Evolutionary conservation across 805 yeast genomes (phyloP).

Genomic region (Torulaspora franciscae): DNA sequence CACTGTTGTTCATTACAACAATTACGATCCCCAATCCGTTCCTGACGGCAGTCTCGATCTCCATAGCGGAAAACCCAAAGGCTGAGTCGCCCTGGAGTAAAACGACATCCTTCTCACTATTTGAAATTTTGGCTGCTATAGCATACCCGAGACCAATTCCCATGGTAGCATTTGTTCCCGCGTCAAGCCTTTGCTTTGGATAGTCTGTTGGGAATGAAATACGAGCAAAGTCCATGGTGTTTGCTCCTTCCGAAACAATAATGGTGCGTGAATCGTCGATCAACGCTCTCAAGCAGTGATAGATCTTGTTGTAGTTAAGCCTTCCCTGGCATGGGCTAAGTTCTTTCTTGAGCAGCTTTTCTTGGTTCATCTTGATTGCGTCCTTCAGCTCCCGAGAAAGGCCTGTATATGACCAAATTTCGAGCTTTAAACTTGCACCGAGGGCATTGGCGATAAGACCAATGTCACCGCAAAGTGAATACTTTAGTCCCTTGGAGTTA

Average conservation of each 20-base stretch:
- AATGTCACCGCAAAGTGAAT: slow-evolving; percentile 56
- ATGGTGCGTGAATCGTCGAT: slow-evolving; percentile 38
- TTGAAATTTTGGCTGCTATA: slow-evolving; percentile 51
- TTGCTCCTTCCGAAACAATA: slow-evolving; percentile 66
- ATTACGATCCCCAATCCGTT: slow-evolving; percentile 49
- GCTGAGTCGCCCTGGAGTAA: slow-evolving; percentile 75
- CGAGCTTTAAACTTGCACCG: slow-evolving; percentile 18
- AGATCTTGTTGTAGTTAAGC: slow-evolving; percentile 51
- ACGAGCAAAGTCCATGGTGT: slow-evolving; percentile 69
- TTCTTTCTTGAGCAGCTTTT: slow-evolving; percentile 35
- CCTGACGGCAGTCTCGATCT: slow-evolving; percentile 64
- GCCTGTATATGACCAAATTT: slow-evolving; percentile 11
- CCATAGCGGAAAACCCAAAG: slow-evolving; percentile 69
- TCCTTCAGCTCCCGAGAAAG: slow-evolving; percentile 11
- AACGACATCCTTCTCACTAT: slow-evolving; percentile 44
- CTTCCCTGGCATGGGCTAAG: slow-evolving; percentile 10
- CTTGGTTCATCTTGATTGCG: slow-evolving; percentile 19
- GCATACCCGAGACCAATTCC: slow-evolving; percentile 71
- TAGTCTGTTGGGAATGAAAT: slow-evolving; percentile 49
- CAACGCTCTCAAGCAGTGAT: slow-evolving; percentile 43
- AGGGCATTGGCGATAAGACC: slow-evolving; percentile 40
- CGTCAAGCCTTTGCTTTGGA: slow-evolving; percentile 58
- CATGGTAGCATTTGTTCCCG: slow-evolving; percentile 77
- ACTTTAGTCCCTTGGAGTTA: slow-evolving; percentile 32
- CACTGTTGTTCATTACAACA: slow-evolving; percentile 68